phyloP scores from a whole-genome alignment of 1,284 basidiomycete genomes.

The Chondrostereum purpureum region DNA sequence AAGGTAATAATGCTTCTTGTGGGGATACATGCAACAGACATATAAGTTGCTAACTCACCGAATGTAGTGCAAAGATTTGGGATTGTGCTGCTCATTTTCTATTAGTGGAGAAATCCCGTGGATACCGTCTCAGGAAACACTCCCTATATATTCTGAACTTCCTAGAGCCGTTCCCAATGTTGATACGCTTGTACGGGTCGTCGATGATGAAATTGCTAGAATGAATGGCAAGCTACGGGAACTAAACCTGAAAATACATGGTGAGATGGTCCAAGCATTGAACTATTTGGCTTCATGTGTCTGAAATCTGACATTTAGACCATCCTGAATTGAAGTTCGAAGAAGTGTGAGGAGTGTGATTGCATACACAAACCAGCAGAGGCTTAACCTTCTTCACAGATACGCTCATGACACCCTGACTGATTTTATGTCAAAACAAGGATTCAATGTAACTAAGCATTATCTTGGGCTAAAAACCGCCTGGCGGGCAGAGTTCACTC shows the following conservation, averaged over 20 bases:
- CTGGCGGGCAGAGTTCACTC: constrained; percentile 66
- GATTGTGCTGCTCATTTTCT: constrained; percentile 9
- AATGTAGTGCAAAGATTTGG: constrained; percentile 1
- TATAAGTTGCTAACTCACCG: background rate
- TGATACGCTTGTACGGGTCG: constrained; percentile 28
- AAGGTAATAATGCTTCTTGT: too few relatives aligned
- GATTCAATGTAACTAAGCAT: constrained; percentile 56
- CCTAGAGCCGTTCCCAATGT: constrained; percentile 12
- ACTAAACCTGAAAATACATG: constrained; percentile 54
- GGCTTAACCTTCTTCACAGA: constrained; percentile 23
- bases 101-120: constrained; percentile 4
- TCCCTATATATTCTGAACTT: constrained; percentile 32
- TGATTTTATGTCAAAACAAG: constrained; percentile 49
- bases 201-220: constrained; percentile 40
- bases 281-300: constrained; percentile 7
- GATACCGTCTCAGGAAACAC: constrained; percentile 14
- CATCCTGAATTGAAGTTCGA: constrained; percentile 53
- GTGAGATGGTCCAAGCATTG: too few relatives aligned
- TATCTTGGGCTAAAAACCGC: constrained; percentile 70
- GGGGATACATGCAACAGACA: too few relatives aligned
- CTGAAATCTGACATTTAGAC: constrained; percentile 30
- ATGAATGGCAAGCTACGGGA: constrained; percentile 40
- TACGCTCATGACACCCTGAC: constrained; percentile 54
- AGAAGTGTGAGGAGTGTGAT: constrained; percentile 39
- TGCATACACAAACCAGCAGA: too few relatives aligned